A percentile compares a stretch with the other conserved stretches of the same genome.
Conservation (phyloP, 495 filamentous ascomycete species). For the Penicillium paradoxum region DNA sequence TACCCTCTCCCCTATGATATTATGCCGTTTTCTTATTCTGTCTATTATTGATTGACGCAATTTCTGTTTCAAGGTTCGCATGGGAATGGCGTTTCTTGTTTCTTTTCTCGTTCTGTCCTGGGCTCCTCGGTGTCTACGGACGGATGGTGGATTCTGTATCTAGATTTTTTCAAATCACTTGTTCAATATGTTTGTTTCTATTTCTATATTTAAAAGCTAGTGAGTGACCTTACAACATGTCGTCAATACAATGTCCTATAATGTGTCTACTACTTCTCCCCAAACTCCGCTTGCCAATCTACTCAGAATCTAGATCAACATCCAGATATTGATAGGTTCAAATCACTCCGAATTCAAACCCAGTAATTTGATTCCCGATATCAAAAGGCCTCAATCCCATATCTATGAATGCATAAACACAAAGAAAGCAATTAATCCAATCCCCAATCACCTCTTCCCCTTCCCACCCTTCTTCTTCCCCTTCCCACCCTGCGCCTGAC, state of each 20-base stretch:
- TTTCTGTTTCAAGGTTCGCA: conserved; percentile 33
- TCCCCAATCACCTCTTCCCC: conserved; percentile 15
- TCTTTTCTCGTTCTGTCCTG: conserved; percentile 17
- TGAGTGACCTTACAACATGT: neutral
- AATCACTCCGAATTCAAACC: neutral
- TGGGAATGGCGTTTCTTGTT: conserved; percentile 38
- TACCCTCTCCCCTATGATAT: conserved; percentile 27
- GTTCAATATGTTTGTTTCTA: conserved; percentile 4
- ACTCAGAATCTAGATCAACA: neutral
- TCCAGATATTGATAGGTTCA: no score
- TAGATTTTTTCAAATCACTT: conserved; percentile 25
- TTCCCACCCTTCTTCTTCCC: conserved; percentile 25
- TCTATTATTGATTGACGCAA: conserved; percentile 31
- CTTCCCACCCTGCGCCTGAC: conserved; percentile 7
- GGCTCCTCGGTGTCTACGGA: conserved; percentile 21
- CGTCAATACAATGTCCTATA: no score
- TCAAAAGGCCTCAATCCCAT: neutral
- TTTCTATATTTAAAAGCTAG: neutral
- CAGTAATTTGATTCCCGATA: neutral
- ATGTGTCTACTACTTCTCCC: no score
- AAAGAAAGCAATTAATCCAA: neutral
- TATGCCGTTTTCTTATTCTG: conserved; percentile 18
- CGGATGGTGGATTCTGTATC: conserved; percentile 28
- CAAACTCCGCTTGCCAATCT: no score
- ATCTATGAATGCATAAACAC: neutral